These are phyloP conservation scores for Amanita jacksonii DNA, from an alignment of 768 basidiomycete species.

Conservation along the genomic window DNA sequence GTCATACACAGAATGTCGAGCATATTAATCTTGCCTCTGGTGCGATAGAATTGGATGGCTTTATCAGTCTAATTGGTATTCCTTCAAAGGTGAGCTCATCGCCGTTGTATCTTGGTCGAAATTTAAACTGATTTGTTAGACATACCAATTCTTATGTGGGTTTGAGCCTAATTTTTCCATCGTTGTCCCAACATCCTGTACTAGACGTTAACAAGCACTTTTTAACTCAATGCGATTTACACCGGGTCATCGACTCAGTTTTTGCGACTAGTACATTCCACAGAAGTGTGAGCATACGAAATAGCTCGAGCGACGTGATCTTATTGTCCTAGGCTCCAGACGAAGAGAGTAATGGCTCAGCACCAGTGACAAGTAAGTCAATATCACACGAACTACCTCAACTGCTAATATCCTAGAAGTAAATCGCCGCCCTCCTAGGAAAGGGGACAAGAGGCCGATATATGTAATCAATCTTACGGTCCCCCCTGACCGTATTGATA, in stretches of 20 bases:
- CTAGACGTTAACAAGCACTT: conserved; percentile 77
- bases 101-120: background rate
- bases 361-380: conserved; percentile 32
- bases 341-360: conserved; percentile 44
- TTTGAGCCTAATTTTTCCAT: conserved; percentile 9
- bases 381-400: conserved; percentile 1
- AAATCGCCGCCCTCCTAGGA: conserved; percentile 65
- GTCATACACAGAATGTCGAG: conserved; percentile 50
- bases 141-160: conserved; percentile 85
- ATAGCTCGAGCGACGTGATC: conserved; percentile 1
- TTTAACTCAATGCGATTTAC: conserved; percentile 54
- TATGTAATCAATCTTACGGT: conserved; percentile 74
- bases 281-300: conserved; percentile 46
- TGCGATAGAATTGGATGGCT: conserved; percentile 59
- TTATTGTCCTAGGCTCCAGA: conserved; percentile 49
- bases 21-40: conserved; percentile 42
- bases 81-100: conserved; percentile 49
- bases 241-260: conserved; percentile 52
- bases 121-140: conserved; percentile 36
- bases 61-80: conserved; percentile 74
- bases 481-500: conserved; percentile 61
- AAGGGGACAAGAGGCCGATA: conserved; percentile 68
- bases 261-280: conserved; percentile 66
- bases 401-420: conserved; percentile 26
- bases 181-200: conserved; percentile 3